A percentile compares a stretch with the other conserved stretches of the same genome.
Evolutionary conservation across 1,284 basidiomycete genomes (phyloP).

Genomic region (Marasmius tenuissimus): DNA sequence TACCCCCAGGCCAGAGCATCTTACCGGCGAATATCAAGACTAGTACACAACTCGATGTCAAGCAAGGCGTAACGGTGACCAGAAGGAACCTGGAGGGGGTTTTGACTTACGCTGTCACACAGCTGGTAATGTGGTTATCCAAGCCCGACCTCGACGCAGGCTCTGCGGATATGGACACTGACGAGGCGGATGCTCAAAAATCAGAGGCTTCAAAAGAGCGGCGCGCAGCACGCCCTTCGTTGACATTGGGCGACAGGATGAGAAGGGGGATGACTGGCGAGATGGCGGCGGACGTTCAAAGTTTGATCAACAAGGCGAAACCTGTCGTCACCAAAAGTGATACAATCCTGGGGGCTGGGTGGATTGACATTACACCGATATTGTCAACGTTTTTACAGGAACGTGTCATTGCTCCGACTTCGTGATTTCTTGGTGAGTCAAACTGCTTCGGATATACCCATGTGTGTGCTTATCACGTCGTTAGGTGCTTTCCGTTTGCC

Average conservation of each 20-base stretch:
- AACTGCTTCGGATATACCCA: too few species aligned
- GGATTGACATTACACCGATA: constrained; percentile 56
- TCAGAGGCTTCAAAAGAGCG: constrained; percentile 41
- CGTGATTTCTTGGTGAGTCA: constrained; percentile 2
- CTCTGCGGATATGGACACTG: constrained; percentile 40
- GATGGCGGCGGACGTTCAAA: constrained; percentile 71
- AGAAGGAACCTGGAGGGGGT: constrained; percentile 68
- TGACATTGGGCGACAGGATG: constrained; percentile 61
- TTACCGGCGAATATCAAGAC: constrained; percentile 34
- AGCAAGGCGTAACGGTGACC: constrained; percentile 50
- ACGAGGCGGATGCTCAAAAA: constrained; percentile 38
- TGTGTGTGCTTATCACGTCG: too few species aligned
- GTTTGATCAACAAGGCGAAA: constrained; percentile 64
- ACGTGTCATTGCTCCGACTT: constrained; percentile 37
- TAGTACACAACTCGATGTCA: constrained; percentile 54
- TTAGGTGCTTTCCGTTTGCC: too few species aligned
- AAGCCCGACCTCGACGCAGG: constrained; percentile 62
- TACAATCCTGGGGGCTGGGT: constrained; percentile 36
- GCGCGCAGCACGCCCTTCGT: constrained; percentile 41
- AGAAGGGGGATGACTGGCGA: constrained; percentile 76
- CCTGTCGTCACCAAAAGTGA: constrained; percentile 58
- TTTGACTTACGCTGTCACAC: constrained; percentile 75
- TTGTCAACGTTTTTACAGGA: constrained; percentile 67
- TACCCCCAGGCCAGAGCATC: constrained; percentile 53
- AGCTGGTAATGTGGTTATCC: constrained; percentile 73